These are phyloP conservation scores for Rhodotorula sphaerocarpa DNA, from an alignment of 768 basidiomycete species.

Conservation along the genomic window DNA sequence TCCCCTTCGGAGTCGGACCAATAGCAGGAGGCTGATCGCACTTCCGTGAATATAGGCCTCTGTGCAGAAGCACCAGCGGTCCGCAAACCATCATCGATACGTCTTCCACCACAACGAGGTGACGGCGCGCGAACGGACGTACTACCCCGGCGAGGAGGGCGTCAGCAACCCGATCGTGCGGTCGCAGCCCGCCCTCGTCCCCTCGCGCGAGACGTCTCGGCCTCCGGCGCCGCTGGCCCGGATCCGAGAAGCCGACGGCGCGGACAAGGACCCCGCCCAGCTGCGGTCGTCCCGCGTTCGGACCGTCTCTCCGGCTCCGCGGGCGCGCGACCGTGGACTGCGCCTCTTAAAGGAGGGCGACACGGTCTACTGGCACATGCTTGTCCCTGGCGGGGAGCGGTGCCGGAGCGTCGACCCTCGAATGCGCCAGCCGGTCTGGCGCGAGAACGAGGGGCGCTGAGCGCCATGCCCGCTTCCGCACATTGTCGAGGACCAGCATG, in stretches of 20 bases:
- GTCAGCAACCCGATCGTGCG: conserved; percentile 18
- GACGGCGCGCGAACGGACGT: conserved; percentile 25
- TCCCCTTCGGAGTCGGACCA: not conserved
- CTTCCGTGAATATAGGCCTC: conserved; percentile 43
- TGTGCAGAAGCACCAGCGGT: conserved; percentile 48
- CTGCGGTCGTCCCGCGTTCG: not conserved
- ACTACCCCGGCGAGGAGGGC: conserved; percentile 24
- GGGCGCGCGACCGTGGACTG: not conserved
- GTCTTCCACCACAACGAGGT: conserved; percentile 57
- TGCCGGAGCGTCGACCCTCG: conserved; percentile 23
- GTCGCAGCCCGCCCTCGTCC: not conserved
- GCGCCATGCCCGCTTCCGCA: not conserved
- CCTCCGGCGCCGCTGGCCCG: not conserved
- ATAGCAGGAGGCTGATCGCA: no score
- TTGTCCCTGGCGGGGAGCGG: conserved; percentile 32
- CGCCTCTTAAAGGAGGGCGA: conserved; percentile 24
- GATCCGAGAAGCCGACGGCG: not conserved
- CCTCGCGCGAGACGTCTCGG: not conserved
- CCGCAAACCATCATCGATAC: conserved; percentile 76
- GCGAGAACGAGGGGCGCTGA: not conserved
- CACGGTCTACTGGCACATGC: conserved; percentile 37
- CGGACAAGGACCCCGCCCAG: conserved; percentile 11
- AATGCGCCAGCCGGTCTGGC: conserved; percentile 4
- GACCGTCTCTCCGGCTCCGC: not conserved
- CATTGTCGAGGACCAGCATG: no score